A percentile compares a stretch with the other conserved stretches of the same genome.
Conservation (phyloP, 1,284 basidiomycete genomes). For the Pascua sp. region DNA sequence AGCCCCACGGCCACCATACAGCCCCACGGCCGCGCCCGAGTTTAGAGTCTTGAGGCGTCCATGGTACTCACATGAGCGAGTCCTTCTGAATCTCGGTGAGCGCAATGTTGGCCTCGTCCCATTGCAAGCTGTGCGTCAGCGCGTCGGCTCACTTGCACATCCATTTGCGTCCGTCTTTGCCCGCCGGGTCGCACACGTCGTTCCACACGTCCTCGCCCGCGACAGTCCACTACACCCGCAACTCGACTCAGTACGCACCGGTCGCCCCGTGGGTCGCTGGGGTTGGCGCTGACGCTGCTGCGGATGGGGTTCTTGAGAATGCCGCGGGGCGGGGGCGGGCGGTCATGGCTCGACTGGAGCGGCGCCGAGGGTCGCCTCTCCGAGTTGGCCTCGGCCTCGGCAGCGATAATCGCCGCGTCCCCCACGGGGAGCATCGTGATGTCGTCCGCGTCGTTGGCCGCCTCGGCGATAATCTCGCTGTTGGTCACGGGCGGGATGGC, state of each 20-base stretch:
- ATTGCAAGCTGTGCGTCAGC: slow-evolving; percentile 59
- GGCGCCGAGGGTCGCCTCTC: neutral
- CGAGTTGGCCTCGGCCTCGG: slow-evolving; percentile 9
- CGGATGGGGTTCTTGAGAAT: slow-evolving; percentile 45
- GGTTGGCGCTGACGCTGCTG: slow-evolving; percentile 1
- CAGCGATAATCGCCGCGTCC: neutral
- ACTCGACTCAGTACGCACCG: slow-evolving; percentile 13
- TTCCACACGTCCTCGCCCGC: neutral
- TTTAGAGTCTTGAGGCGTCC: neutral
- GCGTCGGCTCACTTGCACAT: neutral
- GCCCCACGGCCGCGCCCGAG: neutral
- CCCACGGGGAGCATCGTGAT: slow-evolving; percentile 1
- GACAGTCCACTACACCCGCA: neutral
- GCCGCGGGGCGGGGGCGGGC: slow-evolving; percentile 38
- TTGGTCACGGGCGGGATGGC: slow-evolving; percentile 26
- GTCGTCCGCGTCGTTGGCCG: neutral
- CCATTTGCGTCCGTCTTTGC: too few relatives aligned
- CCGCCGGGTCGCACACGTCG: neutral
- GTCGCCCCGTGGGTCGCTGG: slow-evolving; percentile 6
- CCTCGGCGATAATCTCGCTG: slow-evolving; percentile 1
- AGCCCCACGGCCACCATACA: neutral
- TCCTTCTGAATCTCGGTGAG: slow-evolving; percentile 87
- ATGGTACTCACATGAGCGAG: slow-evolving; percentile 64
- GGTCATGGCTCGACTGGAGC: slow-evolving; percentile 23
- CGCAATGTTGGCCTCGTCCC: slow-evolving; percentile 89